Evolutionary conservation across 768 basidiomycete genomes (phyloP).

Genomic region (Boletales sp.): DNA sequence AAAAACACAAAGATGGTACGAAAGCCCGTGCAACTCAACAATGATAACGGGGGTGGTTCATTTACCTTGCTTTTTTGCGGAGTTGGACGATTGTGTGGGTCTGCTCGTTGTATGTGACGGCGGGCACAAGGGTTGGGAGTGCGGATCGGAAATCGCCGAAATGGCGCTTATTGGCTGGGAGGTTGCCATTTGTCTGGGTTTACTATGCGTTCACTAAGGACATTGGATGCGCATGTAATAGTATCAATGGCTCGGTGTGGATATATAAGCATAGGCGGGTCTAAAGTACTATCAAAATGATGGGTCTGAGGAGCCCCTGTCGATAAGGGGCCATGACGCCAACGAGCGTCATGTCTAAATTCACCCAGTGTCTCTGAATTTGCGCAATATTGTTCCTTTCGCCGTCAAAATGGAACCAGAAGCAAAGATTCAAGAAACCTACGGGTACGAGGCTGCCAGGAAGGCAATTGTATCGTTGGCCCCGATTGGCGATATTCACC

Average conservation of each 20-base stretch:
- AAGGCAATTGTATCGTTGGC: conserved; percentile 29
- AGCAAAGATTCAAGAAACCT: conserved; percentile 20
- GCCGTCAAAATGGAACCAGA: conserved; percentile 24
- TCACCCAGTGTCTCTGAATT: background rate
- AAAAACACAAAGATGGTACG: background rate
- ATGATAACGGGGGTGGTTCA: background rate
- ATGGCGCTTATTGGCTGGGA: background rate
- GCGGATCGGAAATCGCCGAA: conserved; percentile 27
- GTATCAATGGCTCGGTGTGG: too few relatives aligned
- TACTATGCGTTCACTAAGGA: too few relatives aligned
- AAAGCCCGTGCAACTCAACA: background rate
- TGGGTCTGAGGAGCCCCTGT: background rate
- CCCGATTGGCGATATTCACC: conserved; percentile 32
- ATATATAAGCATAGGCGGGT: too few relatives aligned
- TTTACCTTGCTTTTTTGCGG: conserved; percentile 21
- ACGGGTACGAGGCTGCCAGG: conserved; percentile 25
- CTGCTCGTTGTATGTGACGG: conserved; percentile 34
- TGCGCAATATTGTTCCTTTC: background rate
- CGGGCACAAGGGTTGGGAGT: conserved; percentile 21
- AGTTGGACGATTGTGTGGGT: conserved; percentile 11
- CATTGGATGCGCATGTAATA: too few relatives aligned
- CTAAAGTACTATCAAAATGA: too few relatives aligned
- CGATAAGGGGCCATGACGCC: conserved; percentile 8
- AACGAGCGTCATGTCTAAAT: background rate
- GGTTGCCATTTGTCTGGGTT: too few relatives aligned